Conservation (phyloP, 768 basidiomycete genomes). For the Lactarius sanguifluus region DNA sequence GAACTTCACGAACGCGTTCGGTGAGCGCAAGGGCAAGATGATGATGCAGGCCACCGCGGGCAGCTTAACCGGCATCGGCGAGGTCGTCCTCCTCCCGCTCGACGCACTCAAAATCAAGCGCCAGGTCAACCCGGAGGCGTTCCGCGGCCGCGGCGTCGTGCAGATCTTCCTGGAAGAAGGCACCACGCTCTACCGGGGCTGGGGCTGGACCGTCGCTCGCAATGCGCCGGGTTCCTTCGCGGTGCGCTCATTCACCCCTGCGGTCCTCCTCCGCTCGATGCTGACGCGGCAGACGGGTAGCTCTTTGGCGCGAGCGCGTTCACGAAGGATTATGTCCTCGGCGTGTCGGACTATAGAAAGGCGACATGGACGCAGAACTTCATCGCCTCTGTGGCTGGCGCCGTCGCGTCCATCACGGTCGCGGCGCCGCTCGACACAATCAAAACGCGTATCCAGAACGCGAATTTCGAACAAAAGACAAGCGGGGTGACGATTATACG, state of each 20-base stretch:
- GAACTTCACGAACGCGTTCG: conserved; percentile 80
- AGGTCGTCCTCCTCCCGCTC: conserved; percentile 95
- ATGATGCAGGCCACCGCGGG: conserved; percentile 95
- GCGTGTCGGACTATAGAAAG: conserved; percentile 83
- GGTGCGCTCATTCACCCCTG: conserved; percentile 48
- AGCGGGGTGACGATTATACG: conserved; percentile 76
- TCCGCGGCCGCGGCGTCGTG: conserved; percentile 89
- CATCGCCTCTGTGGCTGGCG: conserved; percentile 90
- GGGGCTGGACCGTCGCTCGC: conserved; percentile 98
- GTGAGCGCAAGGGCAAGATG: conserved; percentile 93
- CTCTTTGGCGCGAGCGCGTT: conserved; percentile 96
- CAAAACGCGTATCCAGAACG: conserved; percentile 98
- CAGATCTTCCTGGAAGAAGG: conserved; percentile 93
- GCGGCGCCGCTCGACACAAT: conserved; percentile 95
- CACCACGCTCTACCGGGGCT: conserved; percentile 88
- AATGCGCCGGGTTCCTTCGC: conserved; percentile 97
- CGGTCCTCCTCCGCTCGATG: neutral
- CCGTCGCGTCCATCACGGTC: conserved; percentile 92
- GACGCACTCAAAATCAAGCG: conserved; percentile 98
- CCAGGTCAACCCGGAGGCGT: conserved; percentile 97
- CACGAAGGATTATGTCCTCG: conserved; percentile 91
- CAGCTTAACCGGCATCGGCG: conserved; percentile 80
- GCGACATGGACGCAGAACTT: conserved; percentile 99
- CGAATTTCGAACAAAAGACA: conserved; percentile 89
- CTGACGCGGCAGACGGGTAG: conserved; percentile 40